Conservation (phyloP, 495 filamentous ascomycete species). For the Neurospora sp. region DNA sequence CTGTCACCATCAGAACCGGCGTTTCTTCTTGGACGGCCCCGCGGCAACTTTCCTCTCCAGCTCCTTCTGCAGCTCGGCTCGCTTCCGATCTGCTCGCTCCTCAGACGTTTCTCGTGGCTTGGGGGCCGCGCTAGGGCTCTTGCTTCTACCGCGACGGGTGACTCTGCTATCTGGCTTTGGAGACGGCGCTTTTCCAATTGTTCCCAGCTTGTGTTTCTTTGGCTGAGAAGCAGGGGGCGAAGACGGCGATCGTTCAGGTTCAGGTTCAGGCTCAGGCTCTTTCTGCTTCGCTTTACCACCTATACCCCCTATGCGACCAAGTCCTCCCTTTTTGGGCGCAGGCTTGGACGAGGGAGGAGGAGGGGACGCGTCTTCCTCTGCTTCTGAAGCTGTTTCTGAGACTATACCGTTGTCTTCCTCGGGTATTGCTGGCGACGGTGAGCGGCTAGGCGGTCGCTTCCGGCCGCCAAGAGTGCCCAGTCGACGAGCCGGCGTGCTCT, state of each 20-base stretch:
- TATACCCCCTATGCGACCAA: slow-evolving; percentile 38
- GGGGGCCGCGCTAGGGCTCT: slow-evolving; percentile 1
- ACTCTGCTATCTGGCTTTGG: slow-evolving; percentile 8
- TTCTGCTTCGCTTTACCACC: slow-evolving; percentile 2
- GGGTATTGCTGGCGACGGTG: slow-evolving; percentile 6
- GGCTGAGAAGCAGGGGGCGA: slow-evolving; percentile 7
- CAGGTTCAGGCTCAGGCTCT: not conserved
- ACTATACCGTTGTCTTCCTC: not conserved
- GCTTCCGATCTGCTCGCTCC: slow-evolving; percentile 52
- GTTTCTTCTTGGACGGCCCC: slow-evolving; percentile 57
- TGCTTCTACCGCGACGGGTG: slow-evolving; percentile 6
- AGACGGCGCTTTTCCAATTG: slow-evolving; percentile 21
- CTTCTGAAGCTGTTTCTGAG: slow-evolving; percentile 35
- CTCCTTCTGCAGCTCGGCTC: slow-evolving; percentile 53
- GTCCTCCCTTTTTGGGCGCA: slow-evolving; percentile 15
- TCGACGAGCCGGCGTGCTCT: not conserved
- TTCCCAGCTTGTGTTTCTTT: slow-evolving; percentile 22
- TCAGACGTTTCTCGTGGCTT: slow-evolving; percentile 31
- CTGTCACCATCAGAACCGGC: slow-evolving; percentile 39
- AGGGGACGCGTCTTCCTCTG: slow-evolving; percentile 11
- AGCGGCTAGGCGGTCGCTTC: slow-evolving; percentile 5
- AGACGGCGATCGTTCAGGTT: slow-evolving; percentile 10
- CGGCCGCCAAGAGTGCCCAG: slow-evolving; percentile 22
- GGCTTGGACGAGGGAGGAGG: slow-evolving; percentile 11
- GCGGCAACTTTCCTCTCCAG: slow-evolving; percentile 55